Evolutionary conservation across 169 alveolate species (phyloP).

Genomic region (Babesia sp.): DNA sequence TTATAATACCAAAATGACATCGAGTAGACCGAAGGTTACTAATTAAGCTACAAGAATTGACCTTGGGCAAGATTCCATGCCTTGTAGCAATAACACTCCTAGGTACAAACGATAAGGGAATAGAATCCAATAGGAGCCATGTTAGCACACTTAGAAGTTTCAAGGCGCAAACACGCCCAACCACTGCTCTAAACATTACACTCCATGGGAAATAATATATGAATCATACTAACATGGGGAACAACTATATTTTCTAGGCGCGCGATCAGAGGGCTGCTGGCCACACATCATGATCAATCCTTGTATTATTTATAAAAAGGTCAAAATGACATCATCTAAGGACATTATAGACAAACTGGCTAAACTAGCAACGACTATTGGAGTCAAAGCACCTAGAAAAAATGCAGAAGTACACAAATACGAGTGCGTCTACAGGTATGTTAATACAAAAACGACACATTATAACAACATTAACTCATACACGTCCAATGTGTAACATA

Average conservation of each 20-base stretch:
- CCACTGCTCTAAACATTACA: neutral
- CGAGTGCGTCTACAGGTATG: conserved; percentile 42
- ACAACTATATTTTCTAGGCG: too few relatives aligned
- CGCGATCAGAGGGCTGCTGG: too few relatives aligned
- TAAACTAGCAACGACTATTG: neutral
- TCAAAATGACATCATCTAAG: neutral
- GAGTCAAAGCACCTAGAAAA: conserved; percentile 11
- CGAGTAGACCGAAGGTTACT: neutral
- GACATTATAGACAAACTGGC: neutral
- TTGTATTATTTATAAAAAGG: too few relatives aligned
- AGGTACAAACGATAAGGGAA: neutral
- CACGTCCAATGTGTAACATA: too few relatives aligned
- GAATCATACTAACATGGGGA: neutral
- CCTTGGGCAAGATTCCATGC: neutral
- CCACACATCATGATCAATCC: too few relatives aligned
- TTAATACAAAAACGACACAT: too few relatives aligned
- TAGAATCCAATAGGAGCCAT: neutral
- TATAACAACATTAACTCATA: too few relatives aligned
- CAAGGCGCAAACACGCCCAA: neutral
- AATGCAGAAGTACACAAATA: conserved; percentile 17
- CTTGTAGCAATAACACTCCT: neutral
- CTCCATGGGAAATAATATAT: neutral
- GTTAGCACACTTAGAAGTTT: neutral
- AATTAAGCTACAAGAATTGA: too few relatives aligned
- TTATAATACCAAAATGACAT: neutral